phyloP scores from a whole-genome alignment of 225 moss, liverwort and hornwort species.

The Takakia lepidozioides region DNA sequence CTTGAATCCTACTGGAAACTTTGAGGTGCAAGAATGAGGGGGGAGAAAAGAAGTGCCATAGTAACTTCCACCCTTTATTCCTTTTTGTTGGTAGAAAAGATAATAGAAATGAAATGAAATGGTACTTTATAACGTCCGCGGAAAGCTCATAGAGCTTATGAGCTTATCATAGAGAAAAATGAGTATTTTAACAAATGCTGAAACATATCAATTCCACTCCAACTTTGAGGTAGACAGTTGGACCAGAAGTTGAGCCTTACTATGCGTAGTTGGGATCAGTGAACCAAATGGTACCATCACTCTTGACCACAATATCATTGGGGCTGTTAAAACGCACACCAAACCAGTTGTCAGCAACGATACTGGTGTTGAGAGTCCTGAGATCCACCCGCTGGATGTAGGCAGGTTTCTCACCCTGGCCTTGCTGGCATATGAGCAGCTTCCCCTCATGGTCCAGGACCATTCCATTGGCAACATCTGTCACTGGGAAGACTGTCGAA shows the following conservation, averaged over 20 bases:
- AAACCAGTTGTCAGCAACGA: slow-evolving; percentile 73
- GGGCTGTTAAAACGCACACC: slow-evolving; percentile 60
- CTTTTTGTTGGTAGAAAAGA: not conserved
- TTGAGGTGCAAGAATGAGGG: too few relatives aligned
- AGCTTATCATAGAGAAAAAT: not conserved
- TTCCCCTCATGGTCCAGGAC: slow-evolving; percentile 43
- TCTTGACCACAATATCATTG: slow-evolving; percentile 64
- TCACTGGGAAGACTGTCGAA: slow-evolving; percentile 37
- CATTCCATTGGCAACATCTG: slow-evolving; percentile 68
- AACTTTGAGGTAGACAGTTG: too few relatives aligned
- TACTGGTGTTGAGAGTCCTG: slow-evolving; percentile 22
- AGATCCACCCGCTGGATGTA: slow-evolving; percentile 56
- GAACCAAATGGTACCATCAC: slow-evolving; percentile 75
- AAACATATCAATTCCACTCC: too few relatives aligned
- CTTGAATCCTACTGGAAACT: too few relatives aligned
- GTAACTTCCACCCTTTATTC: not conserved
- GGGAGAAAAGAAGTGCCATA: not conserved
- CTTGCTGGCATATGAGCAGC: slow-evolving; percentile 65
- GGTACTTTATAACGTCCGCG: too few relatives aligned
- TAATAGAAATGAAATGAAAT: too few relatives aligned
- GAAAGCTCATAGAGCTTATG: too few relatives aligned
- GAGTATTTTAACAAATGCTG: too few relatives aligned
- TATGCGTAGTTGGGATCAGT: slow-evolving; percentile 55
- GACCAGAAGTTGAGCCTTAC: too few relatives aligned
- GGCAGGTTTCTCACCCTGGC: slow-evolving; percentile 28